Evolutionary conservation across 2,329 filamentous ascomycete species (phyloP), one percentile per base, ranked within the genome.

Genomic region (Atkinsonella hypoxylon): DNA sequence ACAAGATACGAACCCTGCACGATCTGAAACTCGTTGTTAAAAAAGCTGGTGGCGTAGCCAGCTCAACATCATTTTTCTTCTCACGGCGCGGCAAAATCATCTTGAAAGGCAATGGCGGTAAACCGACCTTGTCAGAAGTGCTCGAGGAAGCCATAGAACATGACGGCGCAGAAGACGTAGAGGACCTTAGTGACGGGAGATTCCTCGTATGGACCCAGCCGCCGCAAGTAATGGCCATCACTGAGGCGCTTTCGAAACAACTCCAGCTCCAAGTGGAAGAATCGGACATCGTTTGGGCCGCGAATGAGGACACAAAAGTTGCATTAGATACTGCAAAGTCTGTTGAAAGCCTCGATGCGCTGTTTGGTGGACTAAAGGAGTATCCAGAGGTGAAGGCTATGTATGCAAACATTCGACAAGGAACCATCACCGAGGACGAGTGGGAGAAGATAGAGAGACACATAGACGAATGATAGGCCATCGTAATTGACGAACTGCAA

Each of bases 31-130:
- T 74, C 47, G 68, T 85, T 2, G 75, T 95, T 50, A 94, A 89
- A 64, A 80, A 82, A 53, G 70, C 75, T 47, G 84, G 83, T 17
- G 93, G 85, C 5, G 79, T 74, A 2, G 70, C 81, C 2, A 85
- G 87, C 7, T 81, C 89, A 0, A 89, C 87, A 12, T 81, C 79
- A 8, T 97, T 91, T 67, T 76, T 95, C 60, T 98, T 98, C 64
- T 78, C 87, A 51, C 86, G 85, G 61, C 84, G 83, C 53, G 93
- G 93, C 1, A 77, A 83, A 48, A 76, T 89, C 30, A 73, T 83
- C 3, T 83, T 96, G 60, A 79, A 82, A 61, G 71, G 57, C 15
- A 67, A 75, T 54, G 76, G 68, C 26, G 67, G 63, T 22, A 63
- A 65, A 2, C 64, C 72, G 10, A 76, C 79, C 6, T 80, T 93